Evolutionary conservation across 2,329 filamentous ascomycete genomes (phyloP).

Genomic region (Mariannaea elegans): DNA sequence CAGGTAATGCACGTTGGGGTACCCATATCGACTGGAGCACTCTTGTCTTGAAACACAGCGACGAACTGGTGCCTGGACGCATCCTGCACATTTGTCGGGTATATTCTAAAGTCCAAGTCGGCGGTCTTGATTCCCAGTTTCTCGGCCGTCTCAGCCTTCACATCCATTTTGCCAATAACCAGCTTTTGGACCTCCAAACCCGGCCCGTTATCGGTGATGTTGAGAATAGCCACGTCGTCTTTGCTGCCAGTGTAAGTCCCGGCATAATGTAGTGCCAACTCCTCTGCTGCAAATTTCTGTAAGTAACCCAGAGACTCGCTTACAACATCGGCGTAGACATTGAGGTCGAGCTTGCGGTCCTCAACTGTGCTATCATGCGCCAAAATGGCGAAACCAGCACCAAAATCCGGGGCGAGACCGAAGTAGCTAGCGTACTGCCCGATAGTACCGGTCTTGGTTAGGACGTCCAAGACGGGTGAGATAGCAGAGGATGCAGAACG

Average conservation of each 20-base stretch:
- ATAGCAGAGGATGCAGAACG: conserved; percentile 34
- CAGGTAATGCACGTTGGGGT: conserved; percentile 48
- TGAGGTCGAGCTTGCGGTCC: conserved; percentile 41
- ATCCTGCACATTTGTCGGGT: conserved; percentile 42
- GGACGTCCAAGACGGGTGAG: conserved; percentile 36
- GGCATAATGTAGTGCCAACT: conserved; percentile 20
- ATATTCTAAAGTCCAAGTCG: conserved; percentile 42
- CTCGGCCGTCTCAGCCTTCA: conserved; percentile 28
- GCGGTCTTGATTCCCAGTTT: conserved; percentile 29
- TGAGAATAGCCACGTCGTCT: background rate
- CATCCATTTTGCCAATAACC: conserved; percentile 19
- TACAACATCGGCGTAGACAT: conserved; percentile 45
- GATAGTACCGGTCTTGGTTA: conserved; percentile 41
- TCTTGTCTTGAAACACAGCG: conserved; percentile 43
- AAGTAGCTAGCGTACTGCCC: conserved; percentile 42
- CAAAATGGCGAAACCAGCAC: conserved; percentile 45
- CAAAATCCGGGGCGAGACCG: conserved; percentile 26
- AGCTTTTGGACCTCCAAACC: conserved; percentile 39
- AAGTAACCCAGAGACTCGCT: conserved; percentile 33
- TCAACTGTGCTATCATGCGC: conserved; percentile 41
- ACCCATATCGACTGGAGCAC: conserved; percentile 41
- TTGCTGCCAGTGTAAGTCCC: conserved; percentile 4
- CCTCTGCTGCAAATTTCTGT: conserved; percentile 19
- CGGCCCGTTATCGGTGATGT: conserved; percentile 31
- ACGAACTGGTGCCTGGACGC: conserved; percentile 38